These are phyloP conservation scores for Suillus decipiens DNA, from an alignment of 768 basidiomycete species.

Conservation along the genomic window DNA sequence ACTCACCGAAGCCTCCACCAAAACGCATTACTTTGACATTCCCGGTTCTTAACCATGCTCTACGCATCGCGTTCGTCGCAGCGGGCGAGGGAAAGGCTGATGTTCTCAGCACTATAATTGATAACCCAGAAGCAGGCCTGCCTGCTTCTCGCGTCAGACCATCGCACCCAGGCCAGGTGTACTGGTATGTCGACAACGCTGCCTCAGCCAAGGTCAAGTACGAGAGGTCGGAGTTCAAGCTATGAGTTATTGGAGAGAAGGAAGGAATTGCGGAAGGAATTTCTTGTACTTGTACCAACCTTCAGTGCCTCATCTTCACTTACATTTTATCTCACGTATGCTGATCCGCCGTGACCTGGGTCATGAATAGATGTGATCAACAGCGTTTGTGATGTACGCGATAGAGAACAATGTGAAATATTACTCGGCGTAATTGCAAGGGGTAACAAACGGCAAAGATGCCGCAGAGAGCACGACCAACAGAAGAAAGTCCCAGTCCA, in stretches of 20 bases:
- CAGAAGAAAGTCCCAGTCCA: slow-evolving; percentile 26
- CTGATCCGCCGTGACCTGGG: slow-evolving; percentile 8
- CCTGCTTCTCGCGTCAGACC: slow-evolving; percentile 85
- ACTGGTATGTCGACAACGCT: slow-evolving; percentile 93
- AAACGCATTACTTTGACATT: slow-evolving; percentile 90
- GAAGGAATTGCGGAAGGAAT: slow-evolving; percentile 9
- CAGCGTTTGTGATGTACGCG: slow-evolving; percentile 14
- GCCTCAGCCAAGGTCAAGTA: slow-evolving; percentile 68
- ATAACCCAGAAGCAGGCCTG: slow-evolving; percentile 74
- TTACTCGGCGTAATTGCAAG: slow-evolving; percentile 35
- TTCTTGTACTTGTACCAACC: slow-evolving; percentile 29
- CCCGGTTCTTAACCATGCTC: slow-evolving; percentile 89
- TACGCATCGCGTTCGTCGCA: slow-evolving; percentile 87
- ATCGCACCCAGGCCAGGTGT: slow-evolving; percentile 77
- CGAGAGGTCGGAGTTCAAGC: slow-evolving; percentile 55
- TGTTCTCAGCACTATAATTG: slow-evolving; percentile 70
- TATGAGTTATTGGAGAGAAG: slow-evolving; percentile 34
- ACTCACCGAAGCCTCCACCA: slow-evolving; percentile 92
- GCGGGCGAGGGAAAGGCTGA: slow-evolving; percentile 82
- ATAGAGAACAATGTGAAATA: slow-evolving; percentile 30
- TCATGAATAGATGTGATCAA: slow-evolving; percentile 24
- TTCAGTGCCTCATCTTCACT: slow-evolving; percentile 15
- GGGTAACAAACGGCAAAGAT: slow-evolving; percentile 33
- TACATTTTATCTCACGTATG: slow-evolving; percentile 15
- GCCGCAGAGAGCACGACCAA: slow-evolving; percentile 27